Conservation (phyloP, 352 stramenopile species). For the Globisporangium sylvaticum region DNA sequence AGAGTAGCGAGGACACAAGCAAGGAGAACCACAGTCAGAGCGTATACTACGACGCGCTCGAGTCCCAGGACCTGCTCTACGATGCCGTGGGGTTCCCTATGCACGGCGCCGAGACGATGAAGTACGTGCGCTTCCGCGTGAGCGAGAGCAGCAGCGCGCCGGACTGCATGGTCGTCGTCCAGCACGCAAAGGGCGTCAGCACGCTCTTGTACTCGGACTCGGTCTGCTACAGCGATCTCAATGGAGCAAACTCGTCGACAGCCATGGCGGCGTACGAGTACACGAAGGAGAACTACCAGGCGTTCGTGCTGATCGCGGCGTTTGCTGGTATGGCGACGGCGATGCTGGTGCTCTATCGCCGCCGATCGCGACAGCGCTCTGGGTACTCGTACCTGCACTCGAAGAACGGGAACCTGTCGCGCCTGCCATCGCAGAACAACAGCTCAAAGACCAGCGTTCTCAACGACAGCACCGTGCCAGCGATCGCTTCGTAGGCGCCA, state of each 20-base stretch:
- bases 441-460: constrained; percentile 17
- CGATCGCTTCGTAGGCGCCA: constrained; percentile 28
- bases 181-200: constrained; percentile 36
- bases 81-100: constrained; percentile 17
- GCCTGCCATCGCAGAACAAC: constrained; percentile 22
- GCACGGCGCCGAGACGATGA: constrained; percentile 25
- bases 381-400: constrained; percentile 63
- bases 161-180: constrained; percentile 54
- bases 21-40: constrained; percentile 32
- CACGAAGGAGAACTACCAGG: constrained; percentile 32
- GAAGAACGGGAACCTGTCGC: constrained; percentile 35
- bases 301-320: constrained; percentile 36
- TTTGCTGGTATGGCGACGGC: constrained; percentile 31
- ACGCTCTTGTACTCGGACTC: constrained; percentile 54
- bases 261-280: constrained; percentile 26
- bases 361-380: constrained; percentile 45
- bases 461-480: constrained; percentile 20
- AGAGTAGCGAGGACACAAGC: neutral
- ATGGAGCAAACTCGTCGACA: constrained; percentile 12
- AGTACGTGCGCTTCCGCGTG: constrained; percentile 57
- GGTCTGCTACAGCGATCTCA: constrained; percentile 40
- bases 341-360: constrained; percentile 31
- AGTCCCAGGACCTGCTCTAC: constrained; percentile 44
- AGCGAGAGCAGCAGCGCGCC: constrained; percentile 20
- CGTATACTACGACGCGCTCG: constrained; percentile 47